Conservation (phyloP, 2,329 filamentous ascomycete species). For the Aspergillus udagawae region DNA sequence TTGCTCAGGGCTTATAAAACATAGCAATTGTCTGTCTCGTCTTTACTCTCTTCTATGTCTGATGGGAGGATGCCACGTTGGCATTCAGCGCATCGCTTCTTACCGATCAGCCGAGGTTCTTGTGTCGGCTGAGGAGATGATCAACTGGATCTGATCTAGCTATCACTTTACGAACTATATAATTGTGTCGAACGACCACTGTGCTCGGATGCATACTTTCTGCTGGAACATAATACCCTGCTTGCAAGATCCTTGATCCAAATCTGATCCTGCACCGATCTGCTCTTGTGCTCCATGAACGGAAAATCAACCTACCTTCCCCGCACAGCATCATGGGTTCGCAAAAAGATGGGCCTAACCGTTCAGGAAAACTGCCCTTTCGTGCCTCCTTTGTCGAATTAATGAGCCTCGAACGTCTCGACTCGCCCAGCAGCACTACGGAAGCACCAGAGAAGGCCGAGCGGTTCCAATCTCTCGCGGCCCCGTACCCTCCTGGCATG, state of each 20-base stretch:
- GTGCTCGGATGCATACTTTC: neutral
- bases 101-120: slow-evolving; percentile 2
- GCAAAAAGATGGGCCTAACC: slow-evolving; percentile 2
- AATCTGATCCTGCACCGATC: too few species aligned
- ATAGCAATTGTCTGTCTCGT: neutral
- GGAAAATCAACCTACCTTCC: neutral
- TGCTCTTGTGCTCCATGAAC: neutral
- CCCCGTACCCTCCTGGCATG: slow-evolving; percentile 41
- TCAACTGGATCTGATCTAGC: neutral
- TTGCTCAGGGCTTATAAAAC: neutral
- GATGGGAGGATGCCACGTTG: neutral
- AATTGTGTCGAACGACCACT: neutral
- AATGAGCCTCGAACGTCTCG: slow-evolving; percentile 30
- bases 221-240: neutral
- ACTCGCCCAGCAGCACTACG: slow-evolving; percentile 9
- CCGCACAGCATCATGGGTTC: slow-evolving; percentile 14
- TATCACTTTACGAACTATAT: neutral
- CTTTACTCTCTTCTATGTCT: neutral
- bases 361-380: slow-evolving; percentile 9
- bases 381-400: slow-evolving; percentile 25
- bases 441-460: slow-evolving; percentile 26
- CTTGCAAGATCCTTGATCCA: neutral
- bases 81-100: neutral
- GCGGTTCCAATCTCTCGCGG: slow-evolving; percentile 24
- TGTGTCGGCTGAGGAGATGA: neutral